phyloP scores from a whole-genome alignment of 2,329 filamentous ascomycete species.

The Setomelanomma holmii region DNA sequence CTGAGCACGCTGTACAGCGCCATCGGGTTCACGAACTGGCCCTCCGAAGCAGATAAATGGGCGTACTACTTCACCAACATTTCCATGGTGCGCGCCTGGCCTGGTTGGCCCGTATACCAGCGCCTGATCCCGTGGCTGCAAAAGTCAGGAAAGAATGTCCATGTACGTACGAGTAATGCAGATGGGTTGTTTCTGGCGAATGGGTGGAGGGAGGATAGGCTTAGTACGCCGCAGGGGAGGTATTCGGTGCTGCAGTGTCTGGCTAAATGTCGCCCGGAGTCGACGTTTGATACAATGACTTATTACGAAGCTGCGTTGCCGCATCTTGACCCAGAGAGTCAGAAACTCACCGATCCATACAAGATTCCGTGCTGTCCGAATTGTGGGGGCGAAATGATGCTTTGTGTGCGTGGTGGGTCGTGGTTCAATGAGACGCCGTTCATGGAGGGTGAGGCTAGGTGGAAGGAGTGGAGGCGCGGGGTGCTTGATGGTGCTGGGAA shows the following conservation, averaged over 20 bases:
- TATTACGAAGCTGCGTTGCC: conserved; percentile 31
- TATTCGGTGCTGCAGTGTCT: conserved; percentile 43
- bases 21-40: conserved; percentile 42
- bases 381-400: conserved; percentile 34
- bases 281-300: conserved; percentile 26
- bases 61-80: conserved; percentile 45
- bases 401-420: conserved; percentile 35
- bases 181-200: conserved; percentile 42
- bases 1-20: conserved; percentile 42
- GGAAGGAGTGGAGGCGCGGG: conserved; percentile 21
- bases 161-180: conserved; percentile 45
- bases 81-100: conserved; percentile 35
- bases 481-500: conserved; percentile 14
- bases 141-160: conserved; percentile 20
- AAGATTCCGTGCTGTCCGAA: conserved; percentile 30
- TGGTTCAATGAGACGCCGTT: conserved; percentile 40
- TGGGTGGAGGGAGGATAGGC: conserved; percentile 26
- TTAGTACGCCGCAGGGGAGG: conserved; percentile 43
- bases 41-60: conserved; percentile 38
- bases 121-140: conserved; percentile 19
- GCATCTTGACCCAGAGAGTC: conserved; percentile 26
- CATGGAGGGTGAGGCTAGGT: conserved; percentile 22
- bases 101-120: conserved; percentile 27
- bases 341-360: conserved; percentile 23
- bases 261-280: conserved; percentile 35